Base-by-base conservation (phyloP, 345 rosid species). In the Psidium guajava region DNA sequence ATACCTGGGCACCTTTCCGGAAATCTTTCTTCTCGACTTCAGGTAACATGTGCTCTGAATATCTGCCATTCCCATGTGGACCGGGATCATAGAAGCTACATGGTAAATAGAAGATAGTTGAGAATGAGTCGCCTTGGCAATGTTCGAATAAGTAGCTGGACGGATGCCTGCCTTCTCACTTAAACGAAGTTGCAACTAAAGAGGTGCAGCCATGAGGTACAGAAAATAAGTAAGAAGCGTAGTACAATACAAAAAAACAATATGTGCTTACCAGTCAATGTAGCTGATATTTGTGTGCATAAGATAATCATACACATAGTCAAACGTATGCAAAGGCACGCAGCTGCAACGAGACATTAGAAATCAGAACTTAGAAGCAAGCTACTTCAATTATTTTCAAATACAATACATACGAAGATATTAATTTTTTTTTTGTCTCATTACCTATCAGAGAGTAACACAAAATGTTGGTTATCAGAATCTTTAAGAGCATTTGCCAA, bases 1-100 rank as follows among this genome's bases (percentile, higher is more conserved):
- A 87, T 88, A 98, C 99, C 99, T 98, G 99, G 18, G 99, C 99
- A 89, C 99, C 99, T 90, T 98, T 98, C 89, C 99, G 91, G 86
- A 98, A 98, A 89, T 98, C 96, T 91, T 94, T 93, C 93, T 88
- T 88, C 85, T 94, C 96, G 53, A 98, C 87, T 89, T 95, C 99
- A 85, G 99, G 99, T 85, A 94, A 89, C 99, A 98, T 98, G 89
- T 94, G 96, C 53, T 96, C 99, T 84, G 98, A 92, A 88, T 98
- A 97, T 89, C 99, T 93, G 83, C 99, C 99, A 24, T 95, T 96
- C 85, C 99, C 99, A 87, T 96, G 99, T 2, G 99, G 99, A 82
- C 99, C 99, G 69, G 91, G 98, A 91, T 98, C 99, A 89, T 90
- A 90, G 91, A 98, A 98, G 91, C 99, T 98, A 92, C 50, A 7